These are phyloP conservation scores for Eucalyptus erythrocorys DNA, from an alignment of 345 rosid species.

Conservation along the genomic window DNA sequence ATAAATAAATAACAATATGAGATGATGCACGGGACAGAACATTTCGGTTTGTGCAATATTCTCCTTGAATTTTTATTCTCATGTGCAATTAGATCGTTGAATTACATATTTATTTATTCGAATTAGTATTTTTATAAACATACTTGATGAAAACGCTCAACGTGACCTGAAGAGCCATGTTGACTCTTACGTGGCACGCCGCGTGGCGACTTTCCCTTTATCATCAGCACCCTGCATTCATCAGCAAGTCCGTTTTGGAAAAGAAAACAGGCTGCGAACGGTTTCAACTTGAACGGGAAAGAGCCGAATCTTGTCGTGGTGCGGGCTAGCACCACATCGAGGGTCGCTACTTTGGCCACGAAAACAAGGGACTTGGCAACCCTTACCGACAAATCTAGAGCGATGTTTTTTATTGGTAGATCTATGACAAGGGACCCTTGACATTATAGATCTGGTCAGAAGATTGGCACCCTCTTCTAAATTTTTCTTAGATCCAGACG, in stretches of 20 bases:
- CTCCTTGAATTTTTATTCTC: fast-evolving
- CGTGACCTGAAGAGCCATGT: not conserved
- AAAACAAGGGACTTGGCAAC: not conserved
- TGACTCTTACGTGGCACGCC: not conserved
- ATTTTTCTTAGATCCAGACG: not conserved
- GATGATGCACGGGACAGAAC: not conserved
- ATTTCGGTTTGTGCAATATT: not conserved
- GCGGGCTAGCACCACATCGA: too few species aligned
- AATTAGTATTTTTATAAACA: not conserved
- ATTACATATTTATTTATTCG: not conserved
- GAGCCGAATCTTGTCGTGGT: not conserved
- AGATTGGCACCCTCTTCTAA: fast-evolving
- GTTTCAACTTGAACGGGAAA: not conserved
- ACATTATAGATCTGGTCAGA: too few species aligned
- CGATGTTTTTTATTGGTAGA: too few species aligned
- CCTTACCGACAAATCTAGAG: not conserved
- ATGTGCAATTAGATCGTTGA: not conserved
- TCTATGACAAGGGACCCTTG: not conserved
- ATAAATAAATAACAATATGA: not conserved
- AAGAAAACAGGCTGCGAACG: not conserved
- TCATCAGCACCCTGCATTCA: not conserved
- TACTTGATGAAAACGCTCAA: not conserved
- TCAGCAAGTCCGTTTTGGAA: not conserved
- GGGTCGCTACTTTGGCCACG: not conserved
- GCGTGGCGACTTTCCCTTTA: too few species aligned